phyloP scores from a whole-genome alignment of 345 rosid genomes.

The Gossypium mustelinum region DNA sequence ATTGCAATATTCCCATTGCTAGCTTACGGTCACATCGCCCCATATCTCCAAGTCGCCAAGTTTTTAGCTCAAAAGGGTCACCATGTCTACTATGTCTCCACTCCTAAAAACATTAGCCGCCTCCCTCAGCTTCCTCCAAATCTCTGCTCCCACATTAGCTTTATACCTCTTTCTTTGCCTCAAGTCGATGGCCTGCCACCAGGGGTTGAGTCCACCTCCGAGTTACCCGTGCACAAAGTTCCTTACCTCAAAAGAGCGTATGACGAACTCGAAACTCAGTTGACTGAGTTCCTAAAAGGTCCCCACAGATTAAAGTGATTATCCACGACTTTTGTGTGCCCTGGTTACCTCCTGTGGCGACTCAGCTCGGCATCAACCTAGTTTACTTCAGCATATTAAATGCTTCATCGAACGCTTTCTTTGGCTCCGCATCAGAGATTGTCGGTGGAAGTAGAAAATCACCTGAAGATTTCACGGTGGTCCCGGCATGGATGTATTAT shows the following conservation, averaged over 20 bases:
- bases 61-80: slow-evolving; percentile 33
- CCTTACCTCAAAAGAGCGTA: slow-evolving; percentile 37
- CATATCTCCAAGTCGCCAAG: slow-evolving; percentile 27
- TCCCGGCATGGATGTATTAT: not conserved
- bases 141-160: not conserved
- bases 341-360: slow-evolving; percentile 4
- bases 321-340: not conserved
- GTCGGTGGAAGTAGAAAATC: not conserved
- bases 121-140: slow-evolving; percentile 18
- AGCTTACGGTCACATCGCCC: slow-evolving; percentile 31
- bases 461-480: not conserved
- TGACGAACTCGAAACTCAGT: slow-evolving; percentile 27
- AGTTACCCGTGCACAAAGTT: slow-evolving; percentile 13
- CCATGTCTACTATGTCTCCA: slow-evolving; percentile 25
- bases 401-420: not conserved
- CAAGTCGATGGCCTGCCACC: slow-evolving; percentile 17
- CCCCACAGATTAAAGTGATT: not conserved
- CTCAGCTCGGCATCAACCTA: slow-evolving; percentile 19
- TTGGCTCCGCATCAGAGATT: not conserved
- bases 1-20: slow-evolving; percentile 33
- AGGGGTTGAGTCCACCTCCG: slow-evolving; percentile 29
- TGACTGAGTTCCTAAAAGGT: slow-evolving; percentile 24
- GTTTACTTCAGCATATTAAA: not conserved
- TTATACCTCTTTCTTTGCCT: slow-evolving; percentile 24
- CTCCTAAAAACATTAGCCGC: slow-evolving; percentile 26